Base-by-base conservation (phyloP, 2,329 filamentous ascomycete genomes). In the Thermoascus crustaceus region DNA sequence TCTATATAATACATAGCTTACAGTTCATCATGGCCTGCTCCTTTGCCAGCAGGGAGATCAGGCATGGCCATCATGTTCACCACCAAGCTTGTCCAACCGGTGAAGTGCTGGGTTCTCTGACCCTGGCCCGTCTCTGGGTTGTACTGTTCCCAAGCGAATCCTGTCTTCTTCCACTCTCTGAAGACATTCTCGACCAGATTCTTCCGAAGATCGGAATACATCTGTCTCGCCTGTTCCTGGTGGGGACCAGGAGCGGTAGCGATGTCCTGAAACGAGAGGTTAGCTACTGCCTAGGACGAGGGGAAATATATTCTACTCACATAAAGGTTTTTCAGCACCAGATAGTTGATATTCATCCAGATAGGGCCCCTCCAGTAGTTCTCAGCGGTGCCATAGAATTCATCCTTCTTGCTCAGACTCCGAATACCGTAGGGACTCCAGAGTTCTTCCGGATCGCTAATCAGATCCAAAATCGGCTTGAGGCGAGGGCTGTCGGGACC, bases 91-190 rank as follows among this genome's bases (percentile, higher is more conserved):
- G 91, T 98, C 91, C 91, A 98, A 33, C 91, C 91, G 0, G 91
- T 95, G 58, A 98, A 98, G 62, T 96, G 89, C 69, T 95, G 87
- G 4, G 88, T 96, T 26, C 91, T 75, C 69, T 96, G 89, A n/a
- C 91, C 91, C 35, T 76, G 75, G 30, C 91, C 91, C 3, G 85
- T 94, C 50, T 94, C 86, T 0, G 88, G 86, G 58, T 94, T 85
- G 61, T 96, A 98, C 66, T 98, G 91, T 64, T 98, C 91, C 89
- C 89, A 98, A 0, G 89, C 91, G 57, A 96, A 96, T 11, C 89
- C 89, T 0, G 91, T 96, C 54, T 85, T 77, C 55, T 80, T 71
- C 89, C 89, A 98, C 57, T 80, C 80, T 39, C 80, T 75, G 67
- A 82, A 95, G 9, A 96, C 83, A 2, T 88, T 96, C 34, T 87